A percentile compares a stretch with the other conserved stretches of the same genome.
Evolutionary conservation across 371 early-diverging fungal genomes (phyloP).

Genomic region (Apophysomyces variabilis): DNA sequence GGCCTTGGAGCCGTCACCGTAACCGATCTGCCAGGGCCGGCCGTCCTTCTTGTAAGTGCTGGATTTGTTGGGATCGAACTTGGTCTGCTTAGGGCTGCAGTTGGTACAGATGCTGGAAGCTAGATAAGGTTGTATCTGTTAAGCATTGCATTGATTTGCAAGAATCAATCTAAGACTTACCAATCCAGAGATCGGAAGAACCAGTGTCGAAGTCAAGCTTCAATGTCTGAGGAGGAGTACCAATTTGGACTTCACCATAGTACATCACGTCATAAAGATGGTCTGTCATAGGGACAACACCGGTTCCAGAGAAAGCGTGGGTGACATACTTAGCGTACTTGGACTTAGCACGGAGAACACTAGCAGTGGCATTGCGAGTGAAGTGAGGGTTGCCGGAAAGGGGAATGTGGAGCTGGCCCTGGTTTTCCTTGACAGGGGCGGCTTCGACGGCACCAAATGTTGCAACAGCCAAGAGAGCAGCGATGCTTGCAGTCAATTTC

Average conservation of each 20-base stretch:
- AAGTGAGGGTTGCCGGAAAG: conserved; percentile 20
- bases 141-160: not conserved
- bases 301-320: conserved; percentile 7
- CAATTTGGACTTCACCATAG: conserved; percentile 62
- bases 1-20: conserved; percentile 50
- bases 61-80: conserved; percentile 27
- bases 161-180: conserved; percentile 11
- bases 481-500: conserved; percentile 15
- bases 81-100: conserved; percentile 18
- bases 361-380: conserved; percentile 19
- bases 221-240: conserved; percentile 71
- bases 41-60: conserved; percentile 34
- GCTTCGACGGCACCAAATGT: conserved; percentile 4
- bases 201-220: conserved; percentile 77
- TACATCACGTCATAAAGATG: conserved; percentile 41
- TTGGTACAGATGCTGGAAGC: conserved; percentile 19
- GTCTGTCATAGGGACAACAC: conserved; percentile 28
- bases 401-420: conserved; percentile 10
- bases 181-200: conserved; percentile 67
- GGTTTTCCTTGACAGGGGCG: conserved; percentile 18
- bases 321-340: conserved; percentile 22
- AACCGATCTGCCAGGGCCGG: conserved; percentile 39
- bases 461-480: conserved; percentile 14
- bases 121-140: not conserved
- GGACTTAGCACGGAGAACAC: conserved; percentile 19